Percentiles rank a stretch among this genome's conserved stretches.
These are phyloP conservation scores for Tetracentron sinense DNA, from an alignment of 164 flowering plant genomes.

Conservation along the genomic window DNA sequence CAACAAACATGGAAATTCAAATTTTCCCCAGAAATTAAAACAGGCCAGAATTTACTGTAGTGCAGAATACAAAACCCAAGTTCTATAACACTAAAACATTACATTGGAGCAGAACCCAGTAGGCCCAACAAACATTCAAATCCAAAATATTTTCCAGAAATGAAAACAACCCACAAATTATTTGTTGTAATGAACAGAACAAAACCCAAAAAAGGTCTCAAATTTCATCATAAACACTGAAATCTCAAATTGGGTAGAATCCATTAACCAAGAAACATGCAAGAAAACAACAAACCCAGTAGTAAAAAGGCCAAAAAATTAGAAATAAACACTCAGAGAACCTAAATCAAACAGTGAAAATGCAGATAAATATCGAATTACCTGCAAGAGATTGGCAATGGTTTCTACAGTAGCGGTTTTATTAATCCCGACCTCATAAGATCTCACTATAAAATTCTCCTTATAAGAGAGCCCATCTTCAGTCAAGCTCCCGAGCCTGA, in stretches of 20 bases:
- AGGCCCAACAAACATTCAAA: background rate
- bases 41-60: too few species aligned
- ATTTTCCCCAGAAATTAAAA: too few species aligned
- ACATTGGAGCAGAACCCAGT: background rate
- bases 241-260: background rate
- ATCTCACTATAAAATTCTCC: constrained; percentile 80
- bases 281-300: background rate
- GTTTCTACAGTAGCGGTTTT: constrained; percentile 96
- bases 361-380: constrained; percentile 8
- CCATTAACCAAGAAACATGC: background rate
- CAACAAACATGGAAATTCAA: background rate
- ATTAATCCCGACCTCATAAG: constrained; percentile 91
- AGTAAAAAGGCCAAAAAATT: background rate
- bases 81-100: background rate
- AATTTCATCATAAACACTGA: background rate
- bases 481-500: constrained; percentile 64
- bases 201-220: constrained; percentile 4
- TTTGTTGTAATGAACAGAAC: background rate
- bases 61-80: background rate
- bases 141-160: background rate
- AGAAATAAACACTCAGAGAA: background rate
- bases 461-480: constrained; percentile 83
- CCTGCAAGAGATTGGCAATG: constrained; percentile 95
- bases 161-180: background rate
- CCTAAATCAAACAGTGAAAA: background rate